These are phyloP conservation scores for Zygotorulaspora florentina DNA, from an alignment of 805 yeast species.

Conservation along the genomic window DNA sequence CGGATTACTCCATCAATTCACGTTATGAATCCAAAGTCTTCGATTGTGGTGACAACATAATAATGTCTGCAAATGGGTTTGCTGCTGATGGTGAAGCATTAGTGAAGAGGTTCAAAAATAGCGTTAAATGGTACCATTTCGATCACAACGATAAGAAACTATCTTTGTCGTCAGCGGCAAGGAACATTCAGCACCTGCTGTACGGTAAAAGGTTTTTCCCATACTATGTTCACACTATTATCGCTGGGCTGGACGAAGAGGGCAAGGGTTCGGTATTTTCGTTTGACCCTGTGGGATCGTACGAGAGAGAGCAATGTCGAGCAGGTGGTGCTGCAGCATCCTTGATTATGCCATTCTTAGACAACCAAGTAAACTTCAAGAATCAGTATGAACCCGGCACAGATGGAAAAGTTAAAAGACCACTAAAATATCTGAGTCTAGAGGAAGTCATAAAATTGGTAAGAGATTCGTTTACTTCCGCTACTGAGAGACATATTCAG, in stretches of 20 bases:
- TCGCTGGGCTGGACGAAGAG: conserved; percentile 82
- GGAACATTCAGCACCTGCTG: conserved; percentile 82
- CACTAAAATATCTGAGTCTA: conserved; percentile 58
- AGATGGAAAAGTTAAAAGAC: conserved; percentile 60
- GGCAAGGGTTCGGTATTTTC: conserved; percentile 96
- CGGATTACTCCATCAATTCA: conserved; percentile 89
- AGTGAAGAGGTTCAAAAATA: conserved; percentile 61
- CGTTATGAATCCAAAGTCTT: conserved; percentile 89
- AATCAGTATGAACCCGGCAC: conserved; percentile 84
- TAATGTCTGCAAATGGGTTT: conserved; percentile 92
- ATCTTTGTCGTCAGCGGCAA: conserved; percentile 70
- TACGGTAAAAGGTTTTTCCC: conserved; percentile 96
- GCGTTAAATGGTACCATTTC: conserved; percentile 88
- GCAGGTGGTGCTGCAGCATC: conserved; percentile 98
- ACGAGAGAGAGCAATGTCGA: conserved; percentile 94
- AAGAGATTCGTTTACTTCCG: conserved; percentile 90
- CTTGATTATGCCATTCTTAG: conserved; percentile 94
- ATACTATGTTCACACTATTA: conserved; percentile 88
- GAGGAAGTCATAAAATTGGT: conserved; percentile 87
- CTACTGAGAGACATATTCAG: conserved; percentile 96
- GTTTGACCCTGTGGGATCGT: conserved; percentile 96
- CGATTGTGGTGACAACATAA: conserved; percentile 80
- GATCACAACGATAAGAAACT: conserved; percentile 69
- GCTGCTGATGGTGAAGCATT: conserved; percentile 92
- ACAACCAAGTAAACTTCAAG: conserved; percentile 93